phyloP scores from a whole-genome alignment of 2,329 filamentous ascomycete genomes.

The Raffaelea ambrosiae region DNA sequence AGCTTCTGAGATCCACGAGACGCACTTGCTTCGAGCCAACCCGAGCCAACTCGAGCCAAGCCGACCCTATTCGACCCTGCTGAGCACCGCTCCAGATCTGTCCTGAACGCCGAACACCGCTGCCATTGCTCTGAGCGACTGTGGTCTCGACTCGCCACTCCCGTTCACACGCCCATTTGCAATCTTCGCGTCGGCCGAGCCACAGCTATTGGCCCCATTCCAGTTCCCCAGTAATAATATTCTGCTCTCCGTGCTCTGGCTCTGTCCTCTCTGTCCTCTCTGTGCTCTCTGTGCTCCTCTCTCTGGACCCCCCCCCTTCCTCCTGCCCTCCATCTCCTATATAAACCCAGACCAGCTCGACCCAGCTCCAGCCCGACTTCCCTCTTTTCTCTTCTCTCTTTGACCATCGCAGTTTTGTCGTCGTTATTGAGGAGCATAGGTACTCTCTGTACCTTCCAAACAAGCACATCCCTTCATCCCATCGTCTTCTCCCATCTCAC shows the following conservation, averaged over 20 bases:
- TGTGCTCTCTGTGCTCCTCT: neutral
- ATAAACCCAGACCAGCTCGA: neutral
- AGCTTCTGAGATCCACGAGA: too few species aligned
- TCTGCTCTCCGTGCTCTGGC: too few species aligned
- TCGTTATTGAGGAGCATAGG: constrained; percentile 26
- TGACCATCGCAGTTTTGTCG: constrained; percentile 20
- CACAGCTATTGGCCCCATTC: constrained; percentile 4
- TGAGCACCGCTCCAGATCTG: neutral
- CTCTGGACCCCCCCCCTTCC: neutral
- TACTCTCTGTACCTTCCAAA: constrained; percentile 19
- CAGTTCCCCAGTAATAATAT: too few species aligned
- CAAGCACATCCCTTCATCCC: neutral
- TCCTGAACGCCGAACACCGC: constrained; percentile 10
- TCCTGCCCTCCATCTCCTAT: neutral
- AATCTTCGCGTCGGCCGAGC: constrained; percentile 6
- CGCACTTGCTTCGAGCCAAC: neutral
- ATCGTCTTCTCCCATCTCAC: neutral
- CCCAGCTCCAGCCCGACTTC: neutral
- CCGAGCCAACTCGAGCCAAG: too few species aligned
- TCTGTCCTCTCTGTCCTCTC: too few species aligned
- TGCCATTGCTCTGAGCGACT: neutral
- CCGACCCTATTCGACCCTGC: too few species aligned
- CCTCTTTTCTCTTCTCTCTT: constrained; percentile 2
- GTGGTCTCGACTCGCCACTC: constrained; percentile 8
- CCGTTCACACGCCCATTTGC: constrained; percentile 2